Evolutionary conservation across 2,329 filamentous ascomycete species (phyloP).

Genomic region (Lecanoromycetidae sp.): DNA sequence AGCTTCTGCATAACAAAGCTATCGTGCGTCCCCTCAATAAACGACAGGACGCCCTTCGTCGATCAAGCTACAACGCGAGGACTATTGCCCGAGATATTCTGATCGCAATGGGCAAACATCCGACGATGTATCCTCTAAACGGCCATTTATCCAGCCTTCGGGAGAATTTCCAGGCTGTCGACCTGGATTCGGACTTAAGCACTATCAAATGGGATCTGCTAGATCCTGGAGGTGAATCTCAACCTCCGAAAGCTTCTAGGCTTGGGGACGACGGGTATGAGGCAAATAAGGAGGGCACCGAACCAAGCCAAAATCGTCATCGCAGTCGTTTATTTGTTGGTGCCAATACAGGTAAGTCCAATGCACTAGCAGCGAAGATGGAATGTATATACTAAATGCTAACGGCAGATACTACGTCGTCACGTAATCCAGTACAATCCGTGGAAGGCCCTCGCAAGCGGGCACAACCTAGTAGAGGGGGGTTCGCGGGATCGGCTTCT

Average conservation of each 20-base stretch:
- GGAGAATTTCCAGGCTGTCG: slow-evolving; percentile 32
- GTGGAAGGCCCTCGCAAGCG: neutral
- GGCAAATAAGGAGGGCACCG: slow-evolving; percentile 9
- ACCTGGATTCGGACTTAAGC: slow-evolving; percentile 39
- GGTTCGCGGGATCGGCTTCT: neutral
- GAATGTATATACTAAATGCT: too few species aligned
- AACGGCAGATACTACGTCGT: neutral
- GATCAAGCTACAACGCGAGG: slow-evolving; percentile 42
- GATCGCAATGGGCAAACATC: slow-evolving; percentile 49
- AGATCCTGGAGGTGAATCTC: slow-evolving; percentile 38
- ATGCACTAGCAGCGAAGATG: neutral
- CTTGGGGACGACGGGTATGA: neutral
- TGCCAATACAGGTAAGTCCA: neutral
- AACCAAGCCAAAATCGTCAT: too few species aligned
- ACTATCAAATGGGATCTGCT: slow-evolving; percentile 52
- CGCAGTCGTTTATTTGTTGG: neutral
- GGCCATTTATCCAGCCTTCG: slow-evolving; percentile 42
- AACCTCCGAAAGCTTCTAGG: slow-evolving; percentile 26
- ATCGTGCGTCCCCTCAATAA: slow-evolving; percentile 16
- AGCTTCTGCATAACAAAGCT: neutral
- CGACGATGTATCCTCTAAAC: slow-evolving; percentile 47
- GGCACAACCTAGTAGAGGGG: neutral
- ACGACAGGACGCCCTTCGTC: slow-evolving; percentile 12
- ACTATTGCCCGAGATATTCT: slow-evolving; percentile 54
- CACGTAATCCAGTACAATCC: neutral